phyloP scores from a whole-genome alignment of 352 stramenopile genomes.

The Globisporangium nodosum region DNA sequence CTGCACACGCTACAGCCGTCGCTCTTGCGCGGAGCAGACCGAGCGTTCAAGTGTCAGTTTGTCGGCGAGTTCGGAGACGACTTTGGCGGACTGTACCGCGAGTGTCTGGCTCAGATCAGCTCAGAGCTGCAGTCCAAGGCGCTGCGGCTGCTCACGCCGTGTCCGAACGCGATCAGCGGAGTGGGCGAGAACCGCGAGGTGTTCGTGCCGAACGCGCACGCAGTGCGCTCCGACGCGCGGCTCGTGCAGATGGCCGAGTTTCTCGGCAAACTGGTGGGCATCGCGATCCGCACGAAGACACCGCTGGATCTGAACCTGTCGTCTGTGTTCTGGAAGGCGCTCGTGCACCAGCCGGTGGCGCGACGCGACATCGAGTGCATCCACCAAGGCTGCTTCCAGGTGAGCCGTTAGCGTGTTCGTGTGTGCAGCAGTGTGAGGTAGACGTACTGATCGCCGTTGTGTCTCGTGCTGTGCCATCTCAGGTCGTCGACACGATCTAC shows the following conservation, averaged over 20 bases:
- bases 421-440: neutral
- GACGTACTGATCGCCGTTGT: neutral
- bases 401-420: neutral
- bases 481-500: slow-evolving; percentile 86
- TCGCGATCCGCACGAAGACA: slow-evolving; percentile 91
- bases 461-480: slow-evolving; percentile 6
- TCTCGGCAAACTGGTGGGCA: slow-evolving; percentile 92
- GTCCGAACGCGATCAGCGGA: slow-evolving; percentile 79
- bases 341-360: slow-evolving; percentile 76
- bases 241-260: slow-evolving; percentile 90
- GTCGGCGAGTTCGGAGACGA: slow-evolving; percentile 89
- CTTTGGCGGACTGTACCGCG: slow-evolving; percentile 87
- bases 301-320: slow-evolving; percentile 90
- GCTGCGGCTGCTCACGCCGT: slow-evolving; percentile 82
- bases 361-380: slow-evolving; percentile 82
- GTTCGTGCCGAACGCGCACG: slow-evolving; percentile 71
- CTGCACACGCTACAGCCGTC: slow-evolving; percentile 83
- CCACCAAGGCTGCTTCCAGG: slow-evolving; percentile 78
- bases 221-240: slow-evolving; percentile 30
- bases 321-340: slow-evolving; percentile 90
- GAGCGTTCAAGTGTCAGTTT: slow-evolving; percentile 91
- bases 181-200: slow-evolving; percentile 88
- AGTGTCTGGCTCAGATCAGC: slow-evolving; percentile 86
- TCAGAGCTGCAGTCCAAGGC: slow-evolving; percentile 81
- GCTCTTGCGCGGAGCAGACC: slow-evolving; percentile 72